Evolutionary conservation across 768 basidiomycete genomes (phyloP).

Genomic region (Suillus subaureus): DNA sequence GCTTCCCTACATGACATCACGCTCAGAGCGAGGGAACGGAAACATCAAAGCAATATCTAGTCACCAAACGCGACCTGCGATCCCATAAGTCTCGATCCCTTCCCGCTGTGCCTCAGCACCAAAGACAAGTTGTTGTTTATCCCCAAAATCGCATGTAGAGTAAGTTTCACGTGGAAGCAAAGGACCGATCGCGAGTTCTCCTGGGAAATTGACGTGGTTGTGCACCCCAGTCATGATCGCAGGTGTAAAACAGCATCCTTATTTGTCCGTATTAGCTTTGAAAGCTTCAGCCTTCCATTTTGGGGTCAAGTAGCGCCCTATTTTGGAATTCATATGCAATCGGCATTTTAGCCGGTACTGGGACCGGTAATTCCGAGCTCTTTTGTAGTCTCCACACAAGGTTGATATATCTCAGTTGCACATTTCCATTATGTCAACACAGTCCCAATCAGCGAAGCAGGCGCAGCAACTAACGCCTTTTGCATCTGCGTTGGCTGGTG

Average conservation of each 20-base stretch:
- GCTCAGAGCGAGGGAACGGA: constrained; percentile 17
- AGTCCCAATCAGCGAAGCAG: constrained; percentile 55
- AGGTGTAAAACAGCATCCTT: not conserved
- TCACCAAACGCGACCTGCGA: constrained; percentile 86
- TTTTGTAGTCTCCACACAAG: not conserved
- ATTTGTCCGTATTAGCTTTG: constrained; percentile 2
- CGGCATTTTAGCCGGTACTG: not conserved
- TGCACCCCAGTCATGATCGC: not conserved
- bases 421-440: constrained; percentile 35
- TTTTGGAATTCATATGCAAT: constrained; percentile 12
- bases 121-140: constrained; percentile 21
- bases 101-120: constrained; percentile 45
- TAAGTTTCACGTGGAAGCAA: not conserved
- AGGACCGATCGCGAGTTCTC: not conserved
- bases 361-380: constrained; percentile 1
- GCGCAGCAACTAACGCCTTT: constrained; percentile 76
- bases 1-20: constrained; percentile 62
- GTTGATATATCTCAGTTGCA: not conserved
- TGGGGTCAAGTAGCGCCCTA: not conserved
- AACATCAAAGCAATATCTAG: constrained; percentile 16
- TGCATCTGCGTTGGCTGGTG: constrained; percentile 89
- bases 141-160: too few relatives aligned
- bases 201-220: constrained; percentile 3
- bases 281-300: not conserved
- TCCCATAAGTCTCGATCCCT: constrained; percentile 74